Evolutionary conservation across 305 asterid genomes (phyloP).

Genomic region (Striga hermonthica): DNA sequence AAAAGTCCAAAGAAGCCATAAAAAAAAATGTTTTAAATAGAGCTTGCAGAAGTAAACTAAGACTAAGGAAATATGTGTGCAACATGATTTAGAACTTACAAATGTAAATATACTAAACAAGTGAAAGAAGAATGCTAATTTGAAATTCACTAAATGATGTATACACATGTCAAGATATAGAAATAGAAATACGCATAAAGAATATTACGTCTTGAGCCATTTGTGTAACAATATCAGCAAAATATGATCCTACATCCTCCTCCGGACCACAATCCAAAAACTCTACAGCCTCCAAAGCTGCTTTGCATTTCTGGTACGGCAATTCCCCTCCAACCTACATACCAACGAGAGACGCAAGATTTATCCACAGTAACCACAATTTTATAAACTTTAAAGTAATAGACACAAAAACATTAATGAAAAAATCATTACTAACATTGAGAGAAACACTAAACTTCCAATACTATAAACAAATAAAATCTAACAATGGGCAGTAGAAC

Average conservation of each 20-base stretch:
- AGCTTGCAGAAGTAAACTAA: slow-evolving; percentile 20
- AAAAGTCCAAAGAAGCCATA: background rate
- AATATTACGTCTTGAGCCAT: slow-evolving; percentile 93
- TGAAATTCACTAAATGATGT: slow-evolving; percentile 2
- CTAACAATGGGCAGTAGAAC: background rate
- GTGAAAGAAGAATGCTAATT: background rate
- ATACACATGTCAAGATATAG: background rate
- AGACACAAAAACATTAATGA: slow-evolving; percentile 11
- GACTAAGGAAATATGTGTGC: background rate
- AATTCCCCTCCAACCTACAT: slow-evolving; percentile 85
- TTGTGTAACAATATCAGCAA: slow-evolving; percentile 89
- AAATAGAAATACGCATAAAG: slow-evolving; percentile 5
- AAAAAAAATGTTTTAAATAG: background rate
- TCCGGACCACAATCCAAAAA: slow-evolving; percentile 63
- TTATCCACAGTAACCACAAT: slow-evolving; percentile 27
- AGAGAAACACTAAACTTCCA: background rate
- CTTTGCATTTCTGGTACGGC: slow-evolving; percentile 82
- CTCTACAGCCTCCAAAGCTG: slow-evolving; percentile 78
- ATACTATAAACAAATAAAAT: background rate
- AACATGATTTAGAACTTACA: slow-evolving; percentile 1
- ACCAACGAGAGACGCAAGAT: slow-evolving; percentile 28
- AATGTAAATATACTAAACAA: background rate
- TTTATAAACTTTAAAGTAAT: background rate
- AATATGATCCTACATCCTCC: slow-evolving; percentile 77
- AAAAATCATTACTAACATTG: background rate